Conservation (phyloP, 805 yeast species). For the Priceomyces melissophilus region DNA sequence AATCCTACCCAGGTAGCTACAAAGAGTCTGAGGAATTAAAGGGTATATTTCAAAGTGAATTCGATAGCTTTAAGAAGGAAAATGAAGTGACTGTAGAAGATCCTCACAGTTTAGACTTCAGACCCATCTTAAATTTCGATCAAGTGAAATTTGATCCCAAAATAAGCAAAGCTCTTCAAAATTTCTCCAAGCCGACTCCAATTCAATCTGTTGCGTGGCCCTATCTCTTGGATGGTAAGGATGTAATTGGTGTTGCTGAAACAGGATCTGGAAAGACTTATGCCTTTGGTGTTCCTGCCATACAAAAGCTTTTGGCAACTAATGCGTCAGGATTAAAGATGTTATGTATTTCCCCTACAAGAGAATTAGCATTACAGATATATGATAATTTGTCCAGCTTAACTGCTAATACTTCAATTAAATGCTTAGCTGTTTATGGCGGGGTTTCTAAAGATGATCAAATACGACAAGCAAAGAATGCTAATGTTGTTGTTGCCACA, state of each 20-base stretch:
- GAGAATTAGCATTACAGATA: constrained; percentile 95
- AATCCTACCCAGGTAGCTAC: constrained; percentile 15
- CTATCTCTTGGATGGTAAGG: constrained; percentile 68
- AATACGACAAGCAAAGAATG: constrained; percentile 58
- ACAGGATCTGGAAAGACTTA: constrained; percentile 98
- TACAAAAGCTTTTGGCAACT: constrained; percentile 56
- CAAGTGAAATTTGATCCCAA: constrained; percentile 52
- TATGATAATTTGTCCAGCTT: constrained; percentile 74
- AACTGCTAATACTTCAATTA: constrained; percentile 57
- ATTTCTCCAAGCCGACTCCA: constrained; percentile 90
- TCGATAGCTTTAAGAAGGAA: constrained; percentile 58
- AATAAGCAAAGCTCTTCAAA: constrained; percentile 57
- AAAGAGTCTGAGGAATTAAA: constrained; percentile 38
- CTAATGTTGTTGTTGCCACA: constrained; percentile 89
- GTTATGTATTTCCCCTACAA: constrained; percentile 89
- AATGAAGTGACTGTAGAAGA: constrained; percentile 84
- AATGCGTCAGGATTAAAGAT: constrained; percentile 60
- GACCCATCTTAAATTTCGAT: constrained; percentile 69
- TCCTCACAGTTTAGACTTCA: constrained; percentile 46
- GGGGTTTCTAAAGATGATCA: constrained; percentile 97
- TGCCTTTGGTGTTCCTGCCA: constrained; percentile 98
- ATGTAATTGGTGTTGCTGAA: constrained; percentile 96
- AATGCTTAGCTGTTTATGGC: constrained; percentile 87
- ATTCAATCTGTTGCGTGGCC: constrained; percentile 97
- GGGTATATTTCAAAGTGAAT: constrained; percentile 47